These are phyloP conservation scores for Blastocystis sp. DNA, from an alignment of 352 stramenopile species.

Conservation along the genomic window DNA sequence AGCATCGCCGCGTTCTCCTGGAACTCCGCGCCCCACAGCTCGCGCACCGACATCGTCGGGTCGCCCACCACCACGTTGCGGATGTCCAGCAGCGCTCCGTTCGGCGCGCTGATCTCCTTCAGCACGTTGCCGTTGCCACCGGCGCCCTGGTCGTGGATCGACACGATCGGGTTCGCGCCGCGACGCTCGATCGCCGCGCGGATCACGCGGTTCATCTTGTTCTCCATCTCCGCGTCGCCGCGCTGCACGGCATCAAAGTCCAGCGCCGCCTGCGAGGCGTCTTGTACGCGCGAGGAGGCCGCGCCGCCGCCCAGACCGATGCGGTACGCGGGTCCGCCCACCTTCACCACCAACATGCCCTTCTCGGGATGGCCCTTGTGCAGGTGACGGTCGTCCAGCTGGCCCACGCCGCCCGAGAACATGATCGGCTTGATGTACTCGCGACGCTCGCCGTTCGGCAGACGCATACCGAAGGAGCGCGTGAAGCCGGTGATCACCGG, in stretches of 20 bases:
- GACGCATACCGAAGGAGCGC: slow-evolving; percentile 85
- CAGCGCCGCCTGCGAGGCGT: slow-evolving; percentile 78
- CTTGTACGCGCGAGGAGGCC: slow-evolving; percentile 85
- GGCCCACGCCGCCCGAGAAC: slow-evolving; percentile 92
- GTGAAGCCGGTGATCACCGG: slow-evolving; percentile 94
- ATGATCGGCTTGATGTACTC: slow-evolving; percentile 99
- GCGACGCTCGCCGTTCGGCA: slow-evolving; percentile 83
- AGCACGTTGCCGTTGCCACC: slow-evolving; percentile 98
- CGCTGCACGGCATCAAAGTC: slow-evolving; percentile 98
- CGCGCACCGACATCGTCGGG: slow-evolving; percentile 87
- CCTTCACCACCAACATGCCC: slow-evolving; percentile 93
- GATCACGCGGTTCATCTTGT: slow-evolving; percentile 97
- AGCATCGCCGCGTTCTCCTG: slow-evolving; percentile 97
- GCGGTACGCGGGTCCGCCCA: slow-evolving; percentile 90
- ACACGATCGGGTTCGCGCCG: slow-evolving; percentile 91
- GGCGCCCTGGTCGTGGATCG: slow-evolving; percentile 95
- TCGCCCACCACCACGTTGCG: slow-evolving; percentile 84
- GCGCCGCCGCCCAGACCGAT: slow-evolving; percentile 95
- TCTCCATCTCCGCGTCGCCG: slow-evolving; percentile 98
- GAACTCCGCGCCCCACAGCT: slow-evolving; percentile 98
- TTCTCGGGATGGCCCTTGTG: slow-evolving; percentile 82
- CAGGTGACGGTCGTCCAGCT: slow-evolving; percentile 82
- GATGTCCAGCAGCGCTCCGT: slow-evolving; percentile 86
- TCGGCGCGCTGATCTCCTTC: slow-evolving; percentile 95
- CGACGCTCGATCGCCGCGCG: slow-evolving; percentile 89